Base-by-base conservation (phyloP, 1,139 yeast species). In the Suhomyces taliae region DNA sequence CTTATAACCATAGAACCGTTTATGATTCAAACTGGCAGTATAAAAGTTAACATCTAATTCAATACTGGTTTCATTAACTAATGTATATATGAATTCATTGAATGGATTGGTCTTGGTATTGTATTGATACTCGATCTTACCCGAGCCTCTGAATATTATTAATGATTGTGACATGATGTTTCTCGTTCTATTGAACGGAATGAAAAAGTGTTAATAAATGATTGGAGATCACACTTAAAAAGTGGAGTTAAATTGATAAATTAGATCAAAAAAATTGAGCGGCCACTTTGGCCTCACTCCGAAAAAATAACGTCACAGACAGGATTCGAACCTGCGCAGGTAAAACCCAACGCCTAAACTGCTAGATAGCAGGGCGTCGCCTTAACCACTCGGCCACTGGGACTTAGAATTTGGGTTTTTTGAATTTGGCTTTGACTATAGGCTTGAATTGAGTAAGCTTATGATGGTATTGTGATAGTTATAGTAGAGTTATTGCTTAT, bases 241-340 rank as follows among this genome's bases (percentile, higher is more conserved):
- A 10, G 15, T 40, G n/a, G 34, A 39, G 19, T 11, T 14, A 24
- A 19, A 19, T 19, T 37, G 35, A 37, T 34, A 33, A 42, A 40
- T 40, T 29, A 14, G 43, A 26, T 37, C 40, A 7, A 19, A 15
- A 38, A 32, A 40, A 24, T 31, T 15, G 32, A 33, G 29, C 12
- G 15, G 31, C 29, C 29, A 29, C 9, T 11, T 29, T 5, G 7
- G 32, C 32, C 7, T 3, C n/a, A 34, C 32, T 31, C 19, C 46
- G 56, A 74, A 79, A 74, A 75, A 66, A 67, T 64, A 58, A 49
- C 88, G 89, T 82, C 81, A 83, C 87, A 80, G 85, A 82, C 88
- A 83, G 87, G 89, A 83, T 83, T 83, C 88, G 89, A 83, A 83
- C 89, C 87, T 83, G 87, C 88, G 89, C 83, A 80, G 85, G 88